Evolutionary conservation across 2,329 filamentous ascomycete species (phyloP).

Genomic region (Colletotrichum sp.): DNA sequence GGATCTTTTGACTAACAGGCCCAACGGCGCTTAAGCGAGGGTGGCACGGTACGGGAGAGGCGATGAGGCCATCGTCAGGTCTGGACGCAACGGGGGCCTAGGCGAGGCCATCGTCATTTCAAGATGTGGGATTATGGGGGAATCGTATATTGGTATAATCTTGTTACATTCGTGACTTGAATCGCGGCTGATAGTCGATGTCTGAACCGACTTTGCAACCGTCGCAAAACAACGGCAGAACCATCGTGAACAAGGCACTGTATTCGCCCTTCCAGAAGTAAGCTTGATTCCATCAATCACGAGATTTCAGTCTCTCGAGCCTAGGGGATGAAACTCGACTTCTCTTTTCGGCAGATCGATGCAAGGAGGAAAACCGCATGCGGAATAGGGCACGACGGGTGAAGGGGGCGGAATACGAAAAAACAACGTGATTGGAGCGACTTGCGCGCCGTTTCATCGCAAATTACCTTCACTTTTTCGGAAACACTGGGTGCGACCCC

Average conservation of each 20-base stretch:
- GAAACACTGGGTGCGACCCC: not conserved
- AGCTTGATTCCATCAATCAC: not conserved
- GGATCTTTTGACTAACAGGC: not conserved
- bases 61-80: not conserved
- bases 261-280: not conserved
- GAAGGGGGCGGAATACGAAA: not conserved
- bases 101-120: constrained; percentile 1
- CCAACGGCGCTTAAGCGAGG: constrained; percentile 1
- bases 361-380: not conserved
- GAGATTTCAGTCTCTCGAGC: not conserved
- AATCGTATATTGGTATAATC: not conserved
- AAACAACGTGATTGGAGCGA: not conserved
- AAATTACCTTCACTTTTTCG: constrained; percentile 1
- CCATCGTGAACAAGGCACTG: not conserved
- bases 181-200: not conserved
- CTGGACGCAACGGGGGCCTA: not conserved
- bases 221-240: not conserved
- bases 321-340: not conserved
- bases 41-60: not conserved
- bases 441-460: not conserved
- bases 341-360: not conserved
- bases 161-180: not conserved
- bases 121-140: not conserved
- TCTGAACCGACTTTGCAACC: accelerated
- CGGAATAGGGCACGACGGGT: not conserved